Conservation (phyloP, 768 basidiomycete species). For the Kondoa malvinella region DNA sequence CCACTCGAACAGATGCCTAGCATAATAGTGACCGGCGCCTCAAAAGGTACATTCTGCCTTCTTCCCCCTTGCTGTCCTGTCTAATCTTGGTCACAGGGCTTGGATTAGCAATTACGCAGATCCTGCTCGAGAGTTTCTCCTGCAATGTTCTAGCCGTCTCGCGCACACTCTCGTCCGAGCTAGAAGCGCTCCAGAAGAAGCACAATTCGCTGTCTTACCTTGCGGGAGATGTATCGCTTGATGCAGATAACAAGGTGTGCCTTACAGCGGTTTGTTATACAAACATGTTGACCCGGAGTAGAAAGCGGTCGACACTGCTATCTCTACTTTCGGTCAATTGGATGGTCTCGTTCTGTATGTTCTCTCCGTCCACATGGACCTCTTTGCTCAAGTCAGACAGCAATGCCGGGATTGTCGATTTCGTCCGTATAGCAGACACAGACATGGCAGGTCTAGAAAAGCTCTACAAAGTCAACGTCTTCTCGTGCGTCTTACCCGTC, state of each 20-base stretch:
- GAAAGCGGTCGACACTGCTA: slow-evolving; percentile 11
- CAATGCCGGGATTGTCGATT: slow-evolving; percentile 4
- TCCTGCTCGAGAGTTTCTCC: slow-evolving; percentile 10
- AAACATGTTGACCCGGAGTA: background rate
- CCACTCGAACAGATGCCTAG: background rate
- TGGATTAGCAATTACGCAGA: slow-evolving; percentile 11
- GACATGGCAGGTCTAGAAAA: slow-evolving; percentile 11
- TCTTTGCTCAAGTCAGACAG: background rate
- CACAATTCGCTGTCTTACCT: background rate
- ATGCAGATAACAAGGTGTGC: slow-evolving; percentile 13
- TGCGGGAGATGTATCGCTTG: slow-evolving; percentile 12
- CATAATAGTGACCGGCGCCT: background rate
- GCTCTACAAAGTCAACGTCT: slow-evolving; percentile 19
- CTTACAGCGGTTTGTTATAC: background rate
- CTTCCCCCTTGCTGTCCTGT: background rate
- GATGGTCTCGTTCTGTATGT: slow-evolving; percentile 18
- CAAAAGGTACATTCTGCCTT: background rate
- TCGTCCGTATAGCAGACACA: slow-evolving; percentile 12
- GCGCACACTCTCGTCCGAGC: slow-evolving; percentile 4
- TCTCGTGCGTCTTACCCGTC: slow-evolving; percentile 1
- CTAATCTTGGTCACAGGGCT: background rate
- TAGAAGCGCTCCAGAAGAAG: slow-evolving; percentile 5
- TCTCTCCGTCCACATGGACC: background rate
- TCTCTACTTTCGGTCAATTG: slow-evolving; percentile 11
- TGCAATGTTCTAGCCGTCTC: slow-evolving; percentile 15